phyloP scores from a whole-genome alignment of 768 basidiomycete genomes.

The Lanmaoa pseudosensibilis region DNA sequence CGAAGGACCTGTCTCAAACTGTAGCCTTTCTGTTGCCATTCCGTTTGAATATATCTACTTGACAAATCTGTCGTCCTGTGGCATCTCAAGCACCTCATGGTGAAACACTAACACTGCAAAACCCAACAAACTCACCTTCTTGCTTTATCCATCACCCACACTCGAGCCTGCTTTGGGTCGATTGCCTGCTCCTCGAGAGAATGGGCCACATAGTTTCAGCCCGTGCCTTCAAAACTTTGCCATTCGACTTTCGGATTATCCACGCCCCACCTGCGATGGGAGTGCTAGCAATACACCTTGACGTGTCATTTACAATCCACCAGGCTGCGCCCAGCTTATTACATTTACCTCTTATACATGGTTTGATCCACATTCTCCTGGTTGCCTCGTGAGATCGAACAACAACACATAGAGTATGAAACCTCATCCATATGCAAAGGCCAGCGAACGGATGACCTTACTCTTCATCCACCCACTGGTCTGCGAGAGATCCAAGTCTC shows the following conservation, averaged over 20 bases:
- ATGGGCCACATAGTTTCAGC: not conserved
- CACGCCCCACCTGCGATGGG: not conserved
- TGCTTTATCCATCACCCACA: not conserved
- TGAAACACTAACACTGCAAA: not conserved
- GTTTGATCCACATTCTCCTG: not conserved
- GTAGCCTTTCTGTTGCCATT: constrained; percentile 3
- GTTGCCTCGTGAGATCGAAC: constrained; percentile 1
- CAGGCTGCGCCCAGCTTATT: not conserved
- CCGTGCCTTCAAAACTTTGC: not conserved
- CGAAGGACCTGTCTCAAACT: constrained; percentile 13
- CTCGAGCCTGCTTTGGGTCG: not conserved
- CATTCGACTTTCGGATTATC: not conserved
- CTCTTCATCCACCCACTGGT: constrained; percentile 68
- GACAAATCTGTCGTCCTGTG: not conserved
- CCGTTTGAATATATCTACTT: not conserved
- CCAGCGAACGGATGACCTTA: constrained; percentile 21
- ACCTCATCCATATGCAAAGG: not conserved
- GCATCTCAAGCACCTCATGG: not conserved
- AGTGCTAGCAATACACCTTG: not conserved
- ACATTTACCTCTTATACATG: not conserved
- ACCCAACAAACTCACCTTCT: not conserved
- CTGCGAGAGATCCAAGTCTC: constrained; percentile 61
- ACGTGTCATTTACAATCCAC: not conserved
- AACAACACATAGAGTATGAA: not conserved
- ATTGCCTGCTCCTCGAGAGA: not conserved